phyloP scores from a whole-genome alignment of 345 rosid species.

The Nasturtium officinale region DNA sequence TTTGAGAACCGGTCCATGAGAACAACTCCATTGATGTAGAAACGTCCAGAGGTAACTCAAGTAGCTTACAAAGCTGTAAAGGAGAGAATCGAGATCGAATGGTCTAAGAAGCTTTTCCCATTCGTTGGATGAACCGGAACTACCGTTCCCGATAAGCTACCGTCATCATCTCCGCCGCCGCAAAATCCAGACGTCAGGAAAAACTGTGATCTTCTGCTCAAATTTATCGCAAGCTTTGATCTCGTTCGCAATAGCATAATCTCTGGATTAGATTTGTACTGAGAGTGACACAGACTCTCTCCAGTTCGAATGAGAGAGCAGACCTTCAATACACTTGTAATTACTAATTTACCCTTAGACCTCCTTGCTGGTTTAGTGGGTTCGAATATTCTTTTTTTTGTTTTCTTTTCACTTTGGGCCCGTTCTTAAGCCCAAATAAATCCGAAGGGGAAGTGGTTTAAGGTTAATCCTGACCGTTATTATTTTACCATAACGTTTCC shows the following conservation, averaged over 20 bases:
- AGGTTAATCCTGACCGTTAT: constrained; percentile 24
- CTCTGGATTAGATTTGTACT: neutral
- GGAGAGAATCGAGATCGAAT: constrained; percentile 71
- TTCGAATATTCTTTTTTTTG: neutral
- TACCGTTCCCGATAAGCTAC: constrained; percentile 22
- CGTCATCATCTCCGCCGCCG: constrained; percentile 5
- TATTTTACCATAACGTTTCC: neutral
- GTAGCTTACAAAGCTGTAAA: constrained; percentile 60
- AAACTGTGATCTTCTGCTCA: constrained; percentile 45
- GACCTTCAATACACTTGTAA: neutral
- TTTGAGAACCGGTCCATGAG: constrained; percentile 66
- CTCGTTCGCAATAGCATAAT: constrained; percentile 49
- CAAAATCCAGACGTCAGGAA: constrained; percentile 33
- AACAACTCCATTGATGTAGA: constrained; percentile 65
- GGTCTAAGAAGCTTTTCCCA: constrained; percentile 90
- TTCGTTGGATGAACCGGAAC: constrained; percentile 52
- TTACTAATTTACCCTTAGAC: constrained; percentile 5
- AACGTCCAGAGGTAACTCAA: constrained; percentile 70
- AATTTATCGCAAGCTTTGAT: constrained; percentile 41
- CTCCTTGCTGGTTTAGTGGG: neutral
- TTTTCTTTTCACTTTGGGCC: neutral
- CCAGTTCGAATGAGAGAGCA: constrained; percentile 6
- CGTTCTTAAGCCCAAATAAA: constrained; percentile 28
- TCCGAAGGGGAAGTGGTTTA: constrained; percentile 15
- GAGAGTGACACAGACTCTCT: neutral